Base-by-base conservation (phyloP, 805 yeast genomes). In the Tetrapisispora taiwanensis region DNA sequence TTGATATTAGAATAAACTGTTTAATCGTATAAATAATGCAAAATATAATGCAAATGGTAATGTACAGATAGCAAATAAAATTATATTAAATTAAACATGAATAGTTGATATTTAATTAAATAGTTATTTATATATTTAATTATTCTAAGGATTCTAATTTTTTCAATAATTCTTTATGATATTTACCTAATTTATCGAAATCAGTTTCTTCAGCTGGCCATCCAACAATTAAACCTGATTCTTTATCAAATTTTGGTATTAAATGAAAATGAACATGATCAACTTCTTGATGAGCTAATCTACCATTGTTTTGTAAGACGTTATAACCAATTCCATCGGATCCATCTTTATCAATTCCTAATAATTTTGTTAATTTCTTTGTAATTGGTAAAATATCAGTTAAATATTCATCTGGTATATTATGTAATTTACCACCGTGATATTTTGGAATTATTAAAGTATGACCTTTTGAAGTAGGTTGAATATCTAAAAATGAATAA, bases 221-320 rank as follows among this genome's bases (percentile, higher is more conserved):
- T 24, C 92, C 95, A 28, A 90, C 87, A 30, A 73, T 74, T 50
- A 90, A 73, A 1, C 98, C 98, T 17, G 89, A 71, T 34, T 74
- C 73, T 1, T 65, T 69, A 55, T 79, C 81, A 47, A 74, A 74
- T 74, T 90, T 90, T 41, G 98, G 98, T 60, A 90, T 90, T 63
- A 90, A 77, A 64, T 90, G 98, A 75, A 92, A 84, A 64, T 90
- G 98, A 46, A 92, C 97, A 62, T 90, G 98, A 53, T 84, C 92
- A 46, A 92, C 97, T 45, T 75, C 82, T 69, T 90, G 98, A 61
- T 92, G 97, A 12, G 97, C 98, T 58, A 89, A 80, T 60, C 85
- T 69, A 41, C 97, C 97, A 55, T 90, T 92, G 72, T 90, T 92
- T 66, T 89, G 97, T 52, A 90, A 70, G 18, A 90, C 62, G 60